Evolutionary conservation across 1,139 yeast species (phyloP).

Genomic region (Geotrichum klebahnii): DNA sequence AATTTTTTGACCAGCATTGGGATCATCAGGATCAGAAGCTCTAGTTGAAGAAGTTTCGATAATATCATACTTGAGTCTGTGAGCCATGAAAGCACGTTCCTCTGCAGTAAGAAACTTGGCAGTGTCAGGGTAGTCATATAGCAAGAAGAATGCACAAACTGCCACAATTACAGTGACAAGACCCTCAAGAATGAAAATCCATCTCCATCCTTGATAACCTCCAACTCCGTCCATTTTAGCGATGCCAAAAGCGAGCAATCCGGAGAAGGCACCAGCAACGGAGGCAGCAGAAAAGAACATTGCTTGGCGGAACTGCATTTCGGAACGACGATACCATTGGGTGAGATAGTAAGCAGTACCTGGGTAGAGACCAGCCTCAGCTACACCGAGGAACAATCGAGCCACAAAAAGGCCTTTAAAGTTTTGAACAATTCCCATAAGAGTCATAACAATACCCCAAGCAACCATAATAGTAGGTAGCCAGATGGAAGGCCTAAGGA

Average conservation of each 20-base stretch:
- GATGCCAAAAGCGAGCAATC: conserved; percentile 40
- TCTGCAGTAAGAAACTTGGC: conserved; percentile 47
- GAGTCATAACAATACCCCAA: conserved; percentile 47
- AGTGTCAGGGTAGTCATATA: conserved; percentile 51
- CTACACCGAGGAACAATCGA: conserved; percentile 38
- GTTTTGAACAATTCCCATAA: conserved; percentile 46
- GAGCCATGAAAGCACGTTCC: conserved; percentile 35
- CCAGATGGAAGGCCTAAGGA: conserved; percentile 53
- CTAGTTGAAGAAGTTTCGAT: conserved; percentile 36
- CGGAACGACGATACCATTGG: conserved; percentile 37
- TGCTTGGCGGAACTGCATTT: conserved; percentile 52
- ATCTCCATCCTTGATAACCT: conserved; percentile 16
- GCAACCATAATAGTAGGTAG: conserved; percentile 47
- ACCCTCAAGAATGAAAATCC: conserved; percentile 19
- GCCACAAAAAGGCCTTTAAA: conserved; percentile 46
- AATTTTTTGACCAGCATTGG: background rate
- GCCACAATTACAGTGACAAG: conserved; percentile 15
- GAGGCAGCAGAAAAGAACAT: conserved; percentile 48
- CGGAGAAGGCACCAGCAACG: conserved; percentile 32
- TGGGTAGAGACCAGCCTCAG: conserved; percentile 32
- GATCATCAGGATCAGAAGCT: background rate
- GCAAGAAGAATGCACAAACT: conserved; percentile 43
- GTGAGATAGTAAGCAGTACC: conserved; percentile 34
- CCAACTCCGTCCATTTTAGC: conserved; percentile 28
- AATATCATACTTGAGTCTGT: no score